A percentile compares a stretch with the other conserved stretches of the same genome.
phyloP scores from a whole-genome alignment of 345 rosid genomes.

The Microthlaspi erraticum region DNA sequence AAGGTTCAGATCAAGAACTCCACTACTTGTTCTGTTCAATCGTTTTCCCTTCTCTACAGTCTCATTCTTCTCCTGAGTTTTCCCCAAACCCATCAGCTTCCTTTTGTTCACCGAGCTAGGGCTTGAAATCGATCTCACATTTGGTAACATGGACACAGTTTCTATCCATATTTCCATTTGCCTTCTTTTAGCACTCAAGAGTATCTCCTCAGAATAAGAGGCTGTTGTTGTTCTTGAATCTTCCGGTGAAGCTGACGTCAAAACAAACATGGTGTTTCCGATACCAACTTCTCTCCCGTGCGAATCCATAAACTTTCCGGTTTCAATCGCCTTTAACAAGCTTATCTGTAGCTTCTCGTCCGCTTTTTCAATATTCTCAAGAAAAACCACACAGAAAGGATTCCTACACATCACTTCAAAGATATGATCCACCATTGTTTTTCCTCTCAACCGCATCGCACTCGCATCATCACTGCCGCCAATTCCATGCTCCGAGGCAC shows the following conservation, averaged over 20 bases:
- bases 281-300: slow-evolving; percentile 68
- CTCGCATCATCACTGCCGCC: slow-evolving; percentile 38
- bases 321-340: slow-evolving; percentile 59
- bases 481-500: slow-evolving; percentile 42
- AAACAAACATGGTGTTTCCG: slow-evolving; percentile 60
- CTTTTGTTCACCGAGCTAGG: slow-evolving; percentile 51
- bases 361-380: slow-evolving; percentile 75
- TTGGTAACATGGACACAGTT: slow-evolving; percentile 29
- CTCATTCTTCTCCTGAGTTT: slow-evolving; percentile 40
- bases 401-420: slow-evolving; percentile 64
- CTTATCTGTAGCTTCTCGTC: slow-evolving; percentile 55
- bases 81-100: slow-evolving; percentile 50
- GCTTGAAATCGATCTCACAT: slow-evolving; percentile 21
- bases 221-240: slow-evolving; percentile 26
- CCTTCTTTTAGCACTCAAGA: slow-evolving; percentile 54
- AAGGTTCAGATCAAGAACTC: slow-evolving; percentile 69
- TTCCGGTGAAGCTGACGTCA: slow-evolving; percentile 47
- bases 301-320: slow-evolving; percentile 68
- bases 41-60: slow-evolving; percentile 49
- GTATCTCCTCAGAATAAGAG: slow-evolving; percentile 56
- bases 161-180: slow-evolving; percentile 58
- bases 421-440: slow-evolving; percentile 65
- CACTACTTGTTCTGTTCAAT: slow-evolving; percentile 44
- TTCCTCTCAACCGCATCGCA: slow-evolving; percentile 58
- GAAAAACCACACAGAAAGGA: slow-evolving; percentile 66